A percentile compares a stretch with the other conserved stretches of the same genome.
Evolutionary conservation across 805 yeast species (phyloP).

Genomic region (Ogataea pilisensis): DNA sequence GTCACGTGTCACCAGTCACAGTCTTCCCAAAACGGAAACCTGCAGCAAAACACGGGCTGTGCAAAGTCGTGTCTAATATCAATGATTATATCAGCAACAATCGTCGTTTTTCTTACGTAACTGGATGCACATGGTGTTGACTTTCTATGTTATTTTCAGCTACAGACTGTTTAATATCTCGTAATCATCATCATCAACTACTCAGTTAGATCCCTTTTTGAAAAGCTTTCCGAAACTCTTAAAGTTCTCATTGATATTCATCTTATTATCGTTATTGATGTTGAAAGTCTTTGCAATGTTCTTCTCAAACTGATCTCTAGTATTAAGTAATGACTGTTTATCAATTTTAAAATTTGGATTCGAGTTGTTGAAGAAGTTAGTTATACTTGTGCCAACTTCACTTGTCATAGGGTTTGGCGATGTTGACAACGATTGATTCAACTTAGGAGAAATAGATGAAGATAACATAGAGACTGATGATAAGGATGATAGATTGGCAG

Average conservation of each 20-base stretch:
- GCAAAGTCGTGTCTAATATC: too few relatives aligned
- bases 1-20: too few relatives aligned
- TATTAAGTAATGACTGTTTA: conserved; percentile 31
- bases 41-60: too few relatives aligned
- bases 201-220: conserved; percentile 35
- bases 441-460: conserved; percentile 12
- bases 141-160: too few relatives aligned
- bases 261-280: conserved; percentile 53
- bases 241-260: conserved; percentile 65
- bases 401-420: conserved; percentile 12
- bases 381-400: conserved; percentile 10
- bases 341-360: conserved; percentile 25
- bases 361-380: conserved; percentile 17
- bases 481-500: conserved; percentile 9
- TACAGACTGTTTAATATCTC: too few relatives aligned
- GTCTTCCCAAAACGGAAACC: too few relatives aligned
- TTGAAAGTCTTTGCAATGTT: conserved; percentile 40
- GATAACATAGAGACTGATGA: conserved; percentile 9
- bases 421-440: conserved; percentile 8
- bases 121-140: too few relatives aligned
- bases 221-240: conserved; percentile 58
- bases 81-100: too few relatives aligned
- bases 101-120: too few relatives aligned
- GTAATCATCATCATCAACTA: too few relatives aligned
- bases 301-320: conserved; percentile 41